Evolutionary conservation across 2,329 filamentous ascomycete species (phyloP), one percentile per base, ranked within the genome.

Genomic region (Trichoderma sp.): DNA sequence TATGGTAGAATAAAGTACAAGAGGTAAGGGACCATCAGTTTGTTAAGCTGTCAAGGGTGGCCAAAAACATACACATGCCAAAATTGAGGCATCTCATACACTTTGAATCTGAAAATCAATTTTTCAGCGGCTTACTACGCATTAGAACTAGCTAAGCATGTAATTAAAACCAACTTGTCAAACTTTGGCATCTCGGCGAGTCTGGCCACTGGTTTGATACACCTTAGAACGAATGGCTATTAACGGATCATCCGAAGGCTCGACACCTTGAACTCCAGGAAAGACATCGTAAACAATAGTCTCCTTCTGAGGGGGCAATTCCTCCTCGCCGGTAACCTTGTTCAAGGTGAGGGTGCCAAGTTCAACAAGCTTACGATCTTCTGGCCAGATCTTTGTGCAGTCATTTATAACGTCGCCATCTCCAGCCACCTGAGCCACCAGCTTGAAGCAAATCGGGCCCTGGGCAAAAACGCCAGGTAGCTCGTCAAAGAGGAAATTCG

Each of bases 401-500:
- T 68, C 34, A 46, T 55, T 26, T 11, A 46, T 68, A 46, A 55
- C 16, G 24, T 68, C 66, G 16, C 11, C 32, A 24, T 68, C 66
- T n/a, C 32, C 56, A 5, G 66, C 66, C 8, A 68, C 51, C 34
- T 68, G 66, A 2, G 37, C 66, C 5, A 68, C 56, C n/a, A 68
- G 37, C 43, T 68, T 68, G 46, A 68, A 68, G n/a, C 13, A 26
- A 26, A 68, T 68, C 5, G 66, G 66, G 1, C 58, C 66, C 10
- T 61, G 24, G 2, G 56, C 46, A 32, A 68, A 55, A 5, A 61
- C 11, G 1, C 16, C 56, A 14, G 66, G 66, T 34, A 68, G 56
- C 56, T 68, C 66, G 4, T 68, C 49, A 21, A 68, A 68, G 10
- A 68, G 46, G 14, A 68, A 68, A 18, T 68, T 61, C 1, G 66